Base-by-base conservation (phyloP, 2,329 filamentous ascomycete genomes). In the Hymenoscyphus fraxineus region DNA sequence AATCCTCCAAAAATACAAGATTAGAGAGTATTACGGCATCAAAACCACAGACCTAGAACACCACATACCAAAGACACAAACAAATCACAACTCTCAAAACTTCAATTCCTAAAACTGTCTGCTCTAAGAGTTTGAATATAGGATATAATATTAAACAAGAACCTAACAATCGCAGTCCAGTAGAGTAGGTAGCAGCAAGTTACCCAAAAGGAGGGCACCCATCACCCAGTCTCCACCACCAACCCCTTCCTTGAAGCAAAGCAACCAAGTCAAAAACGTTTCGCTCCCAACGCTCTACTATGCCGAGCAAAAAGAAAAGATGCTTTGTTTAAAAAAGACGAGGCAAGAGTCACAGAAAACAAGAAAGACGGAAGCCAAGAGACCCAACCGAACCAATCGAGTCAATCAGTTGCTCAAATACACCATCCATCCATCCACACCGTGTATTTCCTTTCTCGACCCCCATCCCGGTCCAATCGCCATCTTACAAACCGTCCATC, bases 241-340 rank as follows among this genome's bases (percentile, higher is more conserved):
- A 47, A n/a, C 6, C 9, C 44, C 44, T 10, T 19, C 16, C n/a
- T 19, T 4, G 6, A 7, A 35, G 6, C 35, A 35, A 51, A 51
- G 19, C 44, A 47, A 47, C 6, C 19, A 22, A 51, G 16, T 47
- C 41, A 47, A 27, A 27, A 27, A n/a, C 44, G 9, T n/a, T 22
- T 51, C 22, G 44, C 44, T 51, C 44, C 44, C 44, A n/a, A 51
- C 44, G 44, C 44, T 51, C 44, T 12, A 51, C 44, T 51, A 51
- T 27, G 44, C 44, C 44, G 44, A 51, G 44, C 44, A 51, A 22
- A 51, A 51, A 22, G 7, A 27, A n/a, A 6, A 13, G 16, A 47
- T 16, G 27, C 27, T 27, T 27, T 27, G 27, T 35, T 35, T 35
- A 5, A 35, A 35, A 35, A 10, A 35, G 35, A 35, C 9, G 35